Evolutionary conservation across 2,329 filamentous ascomycete species (phyloP), one percentile per base, ranked within the genome.

Genomic region (Hansfordia pulvinata): DNA sequence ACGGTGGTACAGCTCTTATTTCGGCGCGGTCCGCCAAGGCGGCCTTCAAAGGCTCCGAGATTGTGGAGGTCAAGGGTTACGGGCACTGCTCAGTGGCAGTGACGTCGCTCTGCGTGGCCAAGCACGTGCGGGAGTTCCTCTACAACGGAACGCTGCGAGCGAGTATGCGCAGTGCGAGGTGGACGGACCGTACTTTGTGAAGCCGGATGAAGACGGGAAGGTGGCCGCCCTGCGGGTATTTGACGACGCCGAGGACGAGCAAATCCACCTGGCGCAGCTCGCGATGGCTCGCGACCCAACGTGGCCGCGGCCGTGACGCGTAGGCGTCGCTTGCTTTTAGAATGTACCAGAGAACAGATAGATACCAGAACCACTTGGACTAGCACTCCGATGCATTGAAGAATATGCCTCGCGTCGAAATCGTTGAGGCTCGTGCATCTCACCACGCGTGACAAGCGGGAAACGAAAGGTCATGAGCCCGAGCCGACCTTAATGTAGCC

Each of bases 41-140:
- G 2, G 44, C 46, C 0, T 60, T 56, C 29, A 41, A 42, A 10
- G 50, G 41, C 3, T 54, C 56, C 4, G 42, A 43, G 3, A 39
- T 61, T 2, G 37, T 62, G 1, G 52, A 58, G 28, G 46, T 60
- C 20, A 41, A 50, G 26, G 57, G 50, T 0, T 61, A 60, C 10
- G 58, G 58, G 0, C 56, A 61, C 28, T 57, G 54, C 27, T 53
- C 54, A 1, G 26, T 53, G 4, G 47, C 54, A 0, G 38, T 50
- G 14, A 41, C 51, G 0, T 61, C 57, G 1, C 28, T 36, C 3
- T 60, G 57, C 20, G 20, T 50, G 2, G 48, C 43, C 1, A 42
- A 40, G 11, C 44, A 54, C 10, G 43, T 58, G 2, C 40, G 54
- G 0, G 42, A 35, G 1, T 61, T 50, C 19, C 35, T 62, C 5